These are phyloP conservation scores for Cephalotrichum gorgonifer DNA, from an alignment of 2,329 filamentous ascomycete species.

Conservation along the genomic window DNA sequence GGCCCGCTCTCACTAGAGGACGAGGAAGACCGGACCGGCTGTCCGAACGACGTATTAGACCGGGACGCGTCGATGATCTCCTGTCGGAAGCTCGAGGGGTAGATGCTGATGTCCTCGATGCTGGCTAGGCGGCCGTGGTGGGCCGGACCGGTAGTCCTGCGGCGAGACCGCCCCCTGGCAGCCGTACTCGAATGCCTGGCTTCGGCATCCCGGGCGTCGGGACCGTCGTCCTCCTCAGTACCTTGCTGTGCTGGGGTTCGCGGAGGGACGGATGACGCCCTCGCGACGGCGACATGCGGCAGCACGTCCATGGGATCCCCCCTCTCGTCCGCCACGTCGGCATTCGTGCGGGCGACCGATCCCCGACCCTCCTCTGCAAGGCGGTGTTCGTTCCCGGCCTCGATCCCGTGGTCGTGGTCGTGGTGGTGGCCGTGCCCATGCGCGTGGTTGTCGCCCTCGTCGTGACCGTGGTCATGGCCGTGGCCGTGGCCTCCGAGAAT, in stretches of 20 bases:
- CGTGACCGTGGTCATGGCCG: slow-evolving; percentile 54
- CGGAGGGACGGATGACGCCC: slow-evolving; percentile 15
- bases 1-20: slow-evolving; percentile 39
- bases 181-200: not conserved
- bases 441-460: slow-evolving; percentile 34
- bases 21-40: not conserved
- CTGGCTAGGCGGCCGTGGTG: slow-evolving; percentile 49
- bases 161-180: slow-evolving; percentile 30
- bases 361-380: slow-evolving; percentile 43
- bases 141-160: slow-evolving; percentile 34
- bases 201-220: not conserved
- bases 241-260: slow-evolving; percentile 12
- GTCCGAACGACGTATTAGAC: slow-evolving; percentile 12
- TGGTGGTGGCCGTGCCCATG: slow-evolving; percentile 24
- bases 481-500: slow-evolving; percentile 93
- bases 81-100: slow-evolving; percentile 83
- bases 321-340: slow-evolving; percentile 41
- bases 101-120: slow-evolving; percentile 68
- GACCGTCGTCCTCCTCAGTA: not conserved
- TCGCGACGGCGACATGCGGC: slow-evolving; percentile 49
- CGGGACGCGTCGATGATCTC: slow-evolving; percentile 71
- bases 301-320: slow-evolving; percentile 51
- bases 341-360: slow-evolving; percentile 25
- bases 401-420: slow-evolving; percentile 18
- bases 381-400: slow-evolving; percentile 13